These are phyloP conservation scores for Stromatinia cepivora DNA, from an alignment of 2,329 filamentous ascomycete species.

Conservation along the genomic window DNA sequence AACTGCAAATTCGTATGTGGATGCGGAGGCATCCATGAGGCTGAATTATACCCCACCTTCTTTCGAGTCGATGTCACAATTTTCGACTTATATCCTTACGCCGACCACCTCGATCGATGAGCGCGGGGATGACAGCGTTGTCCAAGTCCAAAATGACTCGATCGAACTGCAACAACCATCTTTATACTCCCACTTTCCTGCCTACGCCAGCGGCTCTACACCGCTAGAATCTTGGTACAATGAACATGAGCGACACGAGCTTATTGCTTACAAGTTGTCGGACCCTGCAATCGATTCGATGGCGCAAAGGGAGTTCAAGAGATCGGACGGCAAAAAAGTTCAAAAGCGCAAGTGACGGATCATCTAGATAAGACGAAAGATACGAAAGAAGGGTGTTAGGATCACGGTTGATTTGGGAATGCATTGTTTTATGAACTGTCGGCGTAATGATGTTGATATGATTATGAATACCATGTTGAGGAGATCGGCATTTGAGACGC, in stretches of 20 bases:
- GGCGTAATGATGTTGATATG: not conserved
- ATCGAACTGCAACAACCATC: not conserved
- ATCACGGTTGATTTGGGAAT: not conserved
- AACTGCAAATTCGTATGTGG: constrained; percentile 1
- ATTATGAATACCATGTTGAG: not conserved
- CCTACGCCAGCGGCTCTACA: not conserved
- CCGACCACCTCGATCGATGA: not conserved
- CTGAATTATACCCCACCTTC: not conserved
- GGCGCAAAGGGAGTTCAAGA: not conserved
- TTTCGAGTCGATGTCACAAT: not conserved
- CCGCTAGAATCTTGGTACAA: constrained; percentile 1
- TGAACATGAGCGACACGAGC: constrained; percentile 8
- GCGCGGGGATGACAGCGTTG: too few relatives aligned
- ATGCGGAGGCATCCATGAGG: not conserved
- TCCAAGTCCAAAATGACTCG: not conserved
- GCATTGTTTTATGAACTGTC: not conserved
- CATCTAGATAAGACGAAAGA: not conserved
- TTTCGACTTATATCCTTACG: not conserved
- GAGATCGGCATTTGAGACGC: not conserved
- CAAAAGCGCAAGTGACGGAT: not conserved
- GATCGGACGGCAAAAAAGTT: not conserved
- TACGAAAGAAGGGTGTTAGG: not conserved
- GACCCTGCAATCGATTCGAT: not conserved
- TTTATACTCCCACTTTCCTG: not conserved
- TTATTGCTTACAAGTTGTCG: not conserved